phyloP scores from a whole-genome alignment of 768 basidiomycete genomes.

The Auricularia heimuer region DNA sequence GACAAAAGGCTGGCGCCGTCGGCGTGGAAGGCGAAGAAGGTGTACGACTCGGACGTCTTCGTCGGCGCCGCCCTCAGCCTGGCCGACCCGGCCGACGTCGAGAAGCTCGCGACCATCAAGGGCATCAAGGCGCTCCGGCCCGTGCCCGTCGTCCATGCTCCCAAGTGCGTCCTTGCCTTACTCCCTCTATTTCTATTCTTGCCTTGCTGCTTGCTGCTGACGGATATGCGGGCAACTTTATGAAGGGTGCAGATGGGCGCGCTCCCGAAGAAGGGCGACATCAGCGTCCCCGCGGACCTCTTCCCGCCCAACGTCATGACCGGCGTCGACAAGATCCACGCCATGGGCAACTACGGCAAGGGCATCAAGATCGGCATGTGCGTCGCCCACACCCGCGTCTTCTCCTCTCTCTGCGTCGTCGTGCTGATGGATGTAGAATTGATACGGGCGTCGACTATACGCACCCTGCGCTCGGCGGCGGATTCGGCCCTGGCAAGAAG shows the following conservation, averaged over 20 bases:
- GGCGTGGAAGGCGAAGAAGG: neutral
- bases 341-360: conserved; percentile 26
- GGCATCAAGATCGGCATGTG: conserved; percentile 28
- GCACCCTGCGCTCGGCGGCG: conserved; percentile 10
- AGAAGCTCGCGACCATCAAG: conserved; percentile 19
- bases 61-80: neutral
- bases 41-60: neutral
- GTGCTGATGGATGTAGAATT: conserved; percentile 25
- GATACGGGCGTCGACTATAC: conserved; percentile 23
- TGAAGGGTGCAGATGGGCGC: neutral
- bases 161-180: neutral
- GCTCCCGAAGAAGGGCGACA: neutral
- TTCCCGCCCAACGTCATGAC: conserved; percentile 6
- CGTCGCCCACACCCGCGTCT: conserved; percentile 2
- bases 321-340: conserved; percentile 25
- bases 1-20: neutral
- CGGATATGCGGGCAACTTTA: no score
- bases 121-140: conserved; percentile 36
- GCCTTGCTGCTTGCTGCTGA: no score
- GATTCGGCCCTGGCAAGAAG: conserved; percentile 7
- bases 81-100: neutral
- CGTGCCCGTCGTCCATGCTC: neutral
- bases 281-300: neutral
- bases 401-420: neutral
- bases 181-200: no score